Base-by-base conservation (phyloP, 2,329 filamentous ascomycete species). In the Fusarium sacchari region DNA sequence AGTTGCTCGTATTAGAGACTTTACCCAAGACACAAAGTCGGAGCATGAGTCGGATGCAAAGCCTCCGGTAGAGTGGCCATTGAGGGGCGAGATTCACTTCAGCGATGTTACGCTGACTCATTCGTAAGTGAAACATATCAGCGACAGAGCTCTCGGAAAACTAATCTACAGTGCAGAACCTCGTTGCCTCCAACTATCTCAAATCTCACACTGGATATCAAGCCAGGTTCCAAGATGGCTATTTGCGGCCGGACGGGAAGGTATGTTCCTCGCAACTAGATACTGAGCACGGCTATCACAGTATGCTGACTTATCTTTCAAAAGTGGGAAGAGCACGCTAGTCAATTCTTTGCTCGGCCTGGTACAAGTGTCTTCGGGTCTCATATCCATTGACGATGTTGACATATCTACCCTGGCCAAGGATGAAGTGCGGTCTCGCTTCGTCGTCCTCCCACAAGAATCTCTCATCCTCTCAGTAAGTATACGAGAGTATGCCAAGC, bases 231-330 rank as follows among this genome's bases (percentile, higher is more conserved):
- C 7, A 60, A 60, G n/a, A 37, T 55, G 28, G 58, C 58, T 4
- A 60, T 60, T 17, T 60, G 58, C 3, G 58, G 58, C 5, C 18
- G 58, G 12, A 60, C 58, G 3, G 58, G 58, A 36, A 60, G 58
- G 46, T 53, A 26, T 30, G 17, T 40, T 30, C 7, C 20, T 18
- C 8, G 8, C 20, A 15, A 7, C 13, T 14, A 30, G 20, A 30
- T 12, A 22, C 20, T 28, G 18, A 15, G 22, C 7, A 15, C 13
- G 14, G 12, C 13, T 22, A 6, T n/a, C 18, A 28, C 22, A 24
- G 6, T 13, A 47, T 30, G 3, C 47, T 50, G 14, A 50, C 30
- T 18, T 5, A 15, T 20, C 17, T 32, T 7, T 10, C 10, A 28
- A 17, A 7, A 60, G 58, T 8, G 58, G 58, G 0, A 60, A 60